A percentile compares a stretch with the other conserved stretches of the same genome.
phyloP scores from a whole-genome alignment of 345 rosid species.

The Gossypium herbaceum region DNA sequence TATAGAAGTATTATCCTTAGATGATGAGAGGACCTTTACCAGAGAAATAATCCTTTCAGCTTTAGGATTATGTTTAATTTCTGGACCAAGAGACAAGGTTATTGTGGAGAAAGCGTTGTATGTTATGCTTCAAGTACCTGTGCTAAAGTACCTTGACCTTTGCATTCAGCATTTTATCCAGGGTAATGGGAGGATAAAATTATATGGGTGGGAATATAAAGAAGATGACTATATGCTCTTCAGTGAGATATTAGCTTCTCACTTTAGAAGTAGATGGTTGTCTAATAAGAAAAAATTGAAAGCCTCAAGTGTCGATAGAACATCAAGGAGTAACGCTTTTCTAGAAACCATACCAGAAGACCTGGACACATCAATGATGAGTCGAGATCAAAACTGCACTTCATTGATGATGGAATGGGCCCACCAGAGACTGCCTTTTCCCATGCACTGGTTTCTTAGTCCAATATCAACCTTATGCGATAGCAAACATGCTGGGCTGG shows the following conservation, averaged over 20 bases:
- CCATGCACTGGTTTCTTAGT: slow-evolving; percentile 89
- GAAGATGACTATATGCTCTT: slow-evolving; percentile 47
- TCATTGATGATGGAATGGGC: slow-evolving; percentile 63
- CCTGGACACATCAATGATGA: slow-evolving; percentile 38
- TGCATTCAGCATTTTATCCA: slow-evolving; percentile 38
- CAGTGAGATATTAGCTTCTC: slow-evolving; percentile 53
- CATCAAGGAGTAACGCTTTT: slow-evolving; percentile 28
- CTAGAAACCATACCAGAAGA: slow-evolving; percentile 81
- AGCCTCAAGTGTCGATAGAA: slow-evolving; percentile 24
- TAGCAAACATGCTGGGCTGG: slow-evolving; percentile 31
- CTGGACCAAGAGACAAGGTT: slow-evolving; percentile 62
- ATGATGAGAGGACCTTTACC: slow-evolving; percentile 32
- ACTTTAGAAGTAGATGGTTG: slow-evolving; percentile 71
- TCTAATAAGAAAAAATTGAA: slow-evolving; percentile 50
- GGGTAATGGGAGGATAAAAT: slow-evolving; percentile 29
- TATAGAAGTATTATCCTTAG: slow-evolving; percentile 17
- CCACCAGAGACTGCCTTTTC: slow-evolving; percentile 80
- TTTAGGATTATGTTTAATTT: slow-evolving; percentile 52
- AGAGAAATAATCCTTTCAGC: slow-evolving; percentile 45
- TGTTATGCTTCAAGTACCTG: slow-evolving; percentile 57
- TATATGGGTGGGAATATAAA: slow-evolving; percentile 38
- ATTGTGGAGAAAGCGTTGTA: slow-evolving; percentile 56
- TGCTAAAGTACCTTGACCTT: slow-evolving; percentile 42
- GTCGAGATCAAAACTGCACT: slow-evolving; percentile 26
- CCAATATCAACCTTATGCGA: slow-evolving; percentile 50